Percentiles rank a stretch among this genome's conserved stretches.
Conservation (phyloP, 2,329 filamentous ascomycete genomes). For the Tetracladium maxilliforme region DNA sequence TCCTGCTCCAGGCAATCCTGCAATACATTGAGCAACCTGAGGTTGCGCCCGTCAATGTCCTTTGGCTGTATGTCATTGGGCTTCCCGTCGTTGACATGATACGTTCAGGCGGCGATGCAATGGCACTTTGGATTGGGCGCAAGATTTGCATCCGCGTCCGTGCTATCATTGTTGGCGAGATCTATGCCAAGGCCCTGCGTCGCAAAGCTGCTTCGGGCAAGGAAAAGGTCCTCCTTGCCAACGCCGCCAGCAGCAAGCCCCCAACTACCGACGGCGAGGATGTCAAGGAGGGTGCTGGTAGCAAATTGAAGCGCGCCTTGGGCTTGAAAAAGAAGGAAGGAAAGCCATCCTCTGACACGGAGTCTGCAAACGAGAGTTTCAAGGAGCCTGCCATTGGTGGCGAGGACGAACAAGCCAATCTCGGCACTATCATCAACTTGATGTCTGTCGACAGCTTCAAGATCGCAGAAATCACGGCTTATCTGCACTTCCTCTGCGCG, state of each 20-base stretch:
- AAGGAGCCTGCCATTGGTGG: slow-evolving; percentile 20
- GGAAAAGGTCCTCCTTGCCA: slow-evolving; percentile 56
- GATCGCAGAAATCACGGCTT: slow-evolving; percentile 85
- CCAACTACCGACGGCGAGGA: slow-evolving; percentile 20
- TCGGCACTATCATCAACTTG: slow-evolving; percentile 97
- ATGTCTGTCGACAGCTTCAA: slow-evolving; percentile 99
- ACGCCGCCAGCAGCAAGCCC: slow-evolving; percentile 19
- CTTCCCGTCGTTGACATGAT: slow-evolving; percentile 72
- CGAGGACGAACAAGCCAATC: slow-evolving; percentile 65
- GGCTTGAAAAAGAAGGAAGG: slow-evolving; percentile 38
- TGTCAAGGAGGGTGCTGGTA: slow-evolving; percentile 27
- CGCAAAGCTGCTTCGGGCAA: slow-evolving; percentile 71
- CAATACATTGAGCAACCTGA: slow-evolving; percentile 83
- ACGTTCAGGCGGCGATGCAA: slow-evolving; percentile 70
- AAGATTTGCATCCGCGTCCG: slow-evolving; percentile 88
- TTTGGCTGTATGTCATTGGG: slow-evolving; percentile 91
- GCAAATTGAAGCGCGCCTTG: slow-evolving; percentile 35
- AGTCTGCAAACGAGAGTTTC: slow-evolving; percentile 9
- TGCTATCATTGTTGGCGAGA: slow-evolving; percentile 91
- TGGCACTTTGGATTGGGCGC: slow-evolving; percentile 83
- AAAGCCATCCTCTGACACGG: slow-evolving; percentile 16
- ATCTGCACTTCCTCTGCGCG: slow-evolving; percentile 91
- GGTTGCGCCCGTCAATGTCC: slow-evolving; percentile 64
- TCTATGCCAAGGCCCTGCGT: slow-evolving; percentile 89
- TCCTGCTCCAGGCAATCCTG: slow-evolving; percentile 80